Percentiles rank a stretch among this genome's conserved stretches.
Conservation (phyloP, 2,329 filamentous ascomycete genomes). For the Aspergillus glaucus region DNA sequence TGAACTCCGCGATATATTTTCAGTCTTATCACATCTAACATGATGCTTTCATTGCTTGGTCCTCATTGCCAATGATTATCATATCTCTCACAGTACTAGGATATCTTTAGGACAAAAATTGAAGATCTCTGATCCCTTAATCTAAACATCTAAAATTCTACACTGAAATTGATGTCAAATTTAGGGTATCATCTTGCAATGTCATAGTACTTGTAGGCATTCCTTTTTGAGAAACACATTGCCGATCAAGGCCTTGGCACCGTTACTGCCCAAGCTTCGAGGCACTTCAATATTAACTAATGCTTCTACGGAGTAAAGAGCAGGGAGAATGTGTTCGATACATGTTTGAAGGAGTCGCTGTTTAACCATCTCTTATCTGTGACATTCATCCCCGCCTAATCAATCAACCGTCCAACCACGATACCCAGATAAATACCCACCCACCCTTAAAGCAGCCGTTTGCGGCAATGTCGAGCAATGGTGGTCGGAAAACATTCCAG, state of each 20-base stretch:
- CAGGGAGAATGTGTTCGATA: not conserved
- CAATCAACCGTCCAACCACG: not conserved
- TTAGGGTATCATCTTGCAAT: too few species aligned
- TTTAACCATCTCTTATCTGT: not conserved
- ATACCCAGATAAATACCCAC: not conserved
- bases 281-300: not conserved
- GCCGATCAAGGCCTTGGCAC: not conserved
- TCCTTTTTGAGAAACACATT: not conserved
- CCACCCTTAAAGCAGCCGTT: slow-evolving; percentile 8
- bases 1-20: too few species aligned
- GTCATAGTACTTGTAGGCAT: too few species aligned
- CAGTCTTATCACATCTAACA: too few species aligned
- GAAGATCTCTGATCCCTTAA: too few species aligned
- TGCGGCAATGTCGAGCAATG: slow-evolving; percentile 8
- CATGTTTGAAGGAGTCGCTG: not conserved
- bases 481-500: not conserved
- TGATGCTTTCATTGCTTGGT: too few species aligned
- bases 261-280: not conserved
- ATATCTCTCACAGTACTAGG: too few species aligned
- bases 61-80: too few species aligned
- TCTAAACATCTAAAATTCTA: too few species aligned
- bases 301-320: not conserved
- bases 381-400: not conserved
- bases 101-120: too few species aligned
- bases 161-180: too few species aligned